Base-by-base conservation (phyloP, 2,329 filamentous ascomycete genomes). In the Podosphaera aphanis region DNA sequence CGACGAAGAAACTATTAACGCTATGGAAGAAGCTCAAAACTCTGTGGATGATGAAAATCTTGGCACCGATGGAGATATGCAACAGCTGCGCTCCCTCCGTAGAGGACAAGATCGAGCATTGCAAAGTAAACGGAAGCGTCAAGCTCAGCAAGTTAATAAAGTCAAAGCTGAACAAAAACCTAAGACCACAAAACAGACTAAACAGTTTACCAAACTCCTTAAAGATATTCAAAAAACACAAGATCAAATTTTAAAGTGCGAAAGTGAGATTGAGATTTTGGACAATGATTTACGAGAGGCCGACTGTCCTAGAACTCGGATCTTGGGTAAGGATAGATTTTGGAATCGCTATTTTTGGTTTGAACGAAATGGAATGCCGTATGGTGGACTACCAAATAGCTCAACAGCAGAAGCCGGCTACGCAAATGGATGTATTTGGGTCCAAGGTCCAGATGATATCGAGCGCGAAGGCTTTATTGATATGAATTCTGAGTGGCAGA, bases 301-400 rank as follows among this genome's bases (percentile, higher is more conserved):
- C 36, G 83, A 94, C 61, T 93, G 88, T 55, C 83, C 86, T 31
- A 79, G 90, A 50, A 93, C 86, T 16, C 78, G 83, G 50, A 77
- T 88, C 16, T 69, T 98, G 21, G 90, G 90, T 49, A 88, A 90
- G 60, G 90, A 98, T 62, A 77, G 90, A 39, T 98, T 93, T 67
- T 93, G 88, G 77, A 95, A 98, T 62, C 76, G 88, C 46, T 98
- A 95, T 63, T 95, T 92, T 67, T 98, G 90, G 88, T 94, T 95
- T 60, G 90, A 98, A 63, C 79, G 88, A 50, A 98, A 95, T 57
- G 90, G 86, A 20, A 95, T 95, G 86, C 90, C 90, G 0, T 93
- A 88, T 56, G 84, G 72, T 27, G 90, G 90, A 3, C 69, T 94
- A 46, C 86, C 86, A 0, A 74, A 73, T 51, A 93, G 84, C 61